phyloP scores from a whole-genome alignment of 768 basidiomycete species.

The Phlegmacium glaucopus region DNA sequence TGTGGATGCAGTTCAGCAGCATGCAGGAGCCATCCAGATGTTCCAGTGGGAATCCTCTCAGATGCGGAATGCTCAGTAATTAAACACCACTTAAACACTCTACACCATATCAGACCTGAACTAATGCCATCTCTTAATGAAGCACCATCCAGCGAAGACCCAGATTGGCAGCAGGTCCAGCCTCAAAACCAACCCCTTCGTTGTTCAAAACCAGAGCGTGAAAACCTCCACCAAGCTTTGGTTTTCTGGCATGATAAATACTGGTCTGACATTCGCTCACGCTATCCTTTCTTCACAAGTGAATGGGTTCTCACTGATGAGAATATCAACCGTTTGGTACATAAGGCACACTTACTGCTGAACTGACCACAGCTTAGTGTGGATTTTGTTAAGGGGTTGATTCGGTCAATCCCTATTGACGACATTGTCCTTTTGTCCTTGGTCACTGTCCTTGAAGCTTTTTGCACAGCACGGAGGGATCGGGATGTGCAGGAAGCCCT shows the following conservation, averaged over 20 bases:
- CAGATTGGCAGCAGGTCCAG: too few species aligned
- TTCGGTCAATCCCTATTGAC: neutral
- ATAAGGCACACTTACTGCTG: neutral
- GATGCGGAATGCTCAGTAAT: neutral
- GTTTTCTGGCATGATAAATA: neutral
- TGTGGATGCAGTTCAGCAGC: neutral
- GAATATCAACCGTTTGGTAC: neutral
- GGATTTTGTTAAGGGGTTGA: neutral
- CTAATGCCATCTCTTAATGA: too few species aligned
- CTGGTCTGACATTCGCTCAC: neutral
- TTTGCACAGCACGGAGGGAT: too few species aligned
- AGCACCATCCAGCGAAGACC: too few species aligned
- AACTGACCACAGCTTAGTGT: neutral
- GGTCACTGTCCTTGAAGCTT: too few species aligned
- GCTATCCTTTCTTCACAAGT: slow-evolving; percentile 1
- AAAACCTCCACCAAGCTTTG: slow-evolving; percentile 7
- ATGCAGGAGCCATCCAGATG: neutral
- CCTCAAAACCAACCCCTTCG: neutral
- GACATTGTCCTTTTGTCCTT: neutral
- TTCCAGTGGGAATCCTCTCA: neutral
- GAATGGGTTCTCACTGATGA: slow-evolving; percentile 2
- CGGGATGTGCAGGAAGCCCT: too few species aligned
- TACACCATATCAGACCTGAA: too few species aligned
- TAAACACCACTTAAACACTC: neutral
- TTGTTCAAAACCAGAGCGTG: slow-evolving; percentile 2